phyloP scores from a whole-genome alignment of 2,329 filamentous ascomycete species.

The Pseudogymnoascus sp. region DNA sequence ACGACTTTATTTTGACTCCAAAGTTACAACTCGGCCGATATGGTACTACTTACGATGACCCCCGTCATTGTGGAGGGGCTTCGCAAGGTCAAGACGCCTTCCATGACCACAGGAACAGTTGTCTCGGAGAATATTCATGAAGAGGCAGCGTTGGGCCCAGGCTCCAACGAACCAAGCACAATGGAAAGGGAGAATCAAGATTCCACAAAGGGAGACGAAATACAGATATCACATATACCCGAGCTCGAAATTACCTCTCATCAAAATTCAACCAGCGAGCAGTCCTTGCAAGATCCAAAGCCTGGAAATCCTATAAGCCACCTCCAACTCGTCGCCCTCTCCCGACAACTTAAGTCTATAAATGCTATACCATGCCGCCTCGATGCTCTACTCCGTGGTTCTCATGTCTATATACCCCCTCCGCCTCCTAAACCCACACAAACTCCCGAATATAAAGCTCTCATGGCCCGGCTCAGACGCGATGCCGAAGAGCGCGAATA shows the following conservation, averaged over 20 bases:
- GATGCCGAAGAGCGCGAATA: slow-evolving; percentile 80
- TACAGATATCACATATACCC: not conserved
- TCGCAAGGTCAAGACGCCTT: slow-evolving; percentile 27
- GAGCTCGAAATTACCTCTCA: not conserved
- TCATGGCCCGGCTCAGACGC: slow-evolving; percentile 78
- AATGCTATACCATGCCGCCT: slow-evolving; percentile 42
- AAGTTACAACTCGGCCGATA: slow-evolving; percentile 30
- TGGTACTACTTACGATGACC: slow-evolving; percentile 77
- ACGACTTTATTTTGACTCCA: not conserved
- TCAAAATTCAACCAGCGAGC: slow-evolving; percentile 30
- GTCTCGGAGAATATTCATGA: slow-evolving; percentile 10
- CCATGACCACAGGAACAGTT: not conserved
- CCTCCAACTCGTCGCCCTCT: slow-evolving; percentile 57
- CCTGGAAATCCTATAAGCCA: slow-evolving; percentile 66
- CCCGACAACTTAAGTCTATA: slow-evolving; percentile 41
- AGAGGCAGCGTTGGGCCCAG: slow-evolving; percentile 6
- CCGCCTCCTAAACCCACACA: slow-evolving; percentile 63
- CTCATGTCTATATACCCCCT: slow-evolving; percentile 69
- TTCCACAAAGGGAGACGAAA: not conserved
- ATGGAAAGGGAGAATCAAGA: not conserved
- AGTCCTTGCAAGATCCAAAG: slow-evolving; percentile 36
- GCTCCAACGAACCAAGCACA: slow-evolving; percentile 7
- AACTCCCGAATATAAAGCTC: slow-evolving; percentile 73
- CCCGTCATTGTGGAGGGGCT: slow-evolving; percentile 58
- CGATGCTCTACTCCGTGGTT: slow-evolving; percentile 64